Evolutionary conservation across 2,329 filamentous ascomycete genomes (phyloP), one percentile per base, ranked within the genome.

Genomic region (Cephalotrichum gorgonifer): DNA sequence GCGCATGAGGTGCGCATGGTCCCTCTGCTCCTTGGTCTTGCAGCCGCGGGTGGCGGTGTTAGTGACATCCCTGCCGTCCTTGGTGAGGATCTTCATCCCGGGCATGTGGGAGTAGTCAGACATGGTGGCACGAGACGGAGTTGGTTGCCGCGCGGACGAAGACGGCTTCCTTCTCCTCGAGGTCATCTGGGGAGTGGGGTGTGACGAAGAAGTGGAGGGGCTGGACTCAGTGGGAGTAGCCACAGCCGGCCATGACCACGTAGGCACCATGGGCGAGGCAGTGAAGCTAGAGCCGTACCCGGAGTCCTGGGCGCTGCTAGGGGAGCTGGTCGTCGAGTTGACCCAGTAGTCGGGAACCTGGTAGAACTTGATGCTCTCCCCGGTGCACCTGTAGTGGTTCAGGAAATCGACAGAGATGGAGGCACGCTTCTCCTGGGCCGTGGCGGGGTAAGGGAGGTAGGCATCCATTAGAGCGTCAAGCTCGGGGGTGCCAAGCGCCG

Each of bases 21-120:
- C 79, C 30, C 80, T 73, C 67, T 83, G 79, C 67, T 83, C 79
- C 69, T 80, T 81, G 47, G 80, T 81, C 67, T 83, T 83, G 61
- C 74, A 78, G 30, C 79, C 78, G 35, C 79, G 72, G 15, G 77
- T 79, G 14, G 77, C 76, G 49, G 74, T 72, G 61, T 80, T 77
- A 42, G 80, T 84, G 50, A 84, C 74, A 58, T 84, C 80, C 39
- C 67, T 64, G 44, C 80, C 80, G 54, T 81, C 78, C 60, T 72
- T 76, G 51, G 79, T 83, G 67, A 83, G 72, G 54, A 84, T 83
- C 60, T 79, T 80, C 77, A 83, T 83, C 47, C 80, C 79, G 7
- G 78, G 78, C 20, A 81, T 62, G 54, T 69, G 65, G 6, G 73
- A 72, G 57, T 78, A 73, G 62, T 79, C 75, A 31, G 58, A 55